Base-by-base conservation (phyloP, 2,329 filamentous ascomycete species). In the Cladophialophora carrionii region DNA sequence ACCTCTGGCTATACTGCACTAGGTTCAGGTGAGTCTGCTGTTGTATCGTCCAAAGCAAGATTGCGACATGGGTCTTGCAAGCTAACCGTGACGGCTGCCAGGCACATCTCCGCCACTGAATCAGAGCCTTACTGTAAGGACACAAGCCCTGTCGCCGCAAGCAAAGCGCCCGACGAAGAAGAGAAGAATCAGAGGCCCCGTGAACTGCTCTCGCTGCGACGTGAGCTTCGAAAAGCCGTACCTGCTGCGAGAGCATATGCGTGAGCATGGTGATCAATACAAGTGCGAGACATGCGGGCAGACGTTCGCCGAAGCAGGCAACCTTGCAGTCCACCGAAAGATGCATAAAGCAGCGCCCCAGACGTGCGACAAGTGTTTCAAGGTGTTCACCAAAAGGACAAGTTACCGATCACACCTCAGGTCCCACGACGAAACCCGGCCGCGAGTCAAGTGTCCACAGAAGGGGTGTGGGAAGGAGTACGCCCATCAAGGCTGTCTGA, bases 401-500 rank as follows among this genome's bases (percentile, higher is more conserved):
- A 32, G 32, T 14, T 56, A 58, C n/a, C 55, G 53, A 10, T 48
- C 32, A 8, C 59, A 65, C 24, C 26, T 59, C 52, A 43, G 51
- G 32, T 26, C 17, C 20, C 63, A 65, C 49, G 51, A 64, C 20
- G 29, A 22, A 24, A 49, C 49, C n/a, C 65, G 62, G 24, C 53
- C 32, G 32, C 49, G 43, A 22, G 20, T 60, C 17, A 58, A 54
- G 37, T 67, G 65, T 52, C 54, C 62, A 0, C 20, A 55, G 4
- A 24, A 51, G 3, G 65, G 65, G 2, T 67, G 65, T 51, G 59
- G 46, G 4, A 64, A 51, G 56, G 55, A 54, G 9, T 67, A 62
- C 26, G 10, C 17, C 7, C 57, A 57, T 20, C 37, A 46, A 12
- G 59, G 58, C 4, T 49, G 52, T 37, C 24, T 64, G 57, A 63